phyloP scores from a whole-genome alignment of 352 stramenopile species.

The Globisporangium radiosum region DNA sequence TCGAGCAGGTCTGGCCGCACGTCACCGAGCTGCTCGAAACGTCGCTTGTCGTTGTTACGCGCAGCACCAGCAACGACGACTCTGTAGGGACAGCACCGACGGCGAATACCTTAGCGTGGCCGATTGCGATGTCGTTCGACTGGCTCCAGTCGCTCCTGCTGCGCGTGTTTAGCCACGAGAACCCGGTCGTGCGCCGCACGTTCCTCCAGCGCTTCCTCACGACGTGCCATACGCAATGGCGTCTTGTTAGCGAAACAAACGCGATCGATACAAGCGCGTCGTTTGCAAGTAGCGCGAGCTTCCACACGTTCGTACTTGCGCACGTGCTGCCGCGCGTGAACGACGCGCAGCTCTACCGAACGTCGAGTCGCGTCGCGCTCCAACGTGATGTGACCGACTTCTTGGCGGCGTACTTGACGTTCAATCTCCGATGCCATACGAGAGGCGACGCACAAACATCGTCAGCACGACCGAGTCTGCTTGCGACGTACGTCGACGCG shows the following conservation, averaged over 20 bases:
- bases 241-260: constrained; percentile 3
- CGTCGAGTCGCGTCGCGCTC: constrained; percentile 30
- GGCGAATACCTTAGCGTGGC: constrained; percentile 20
- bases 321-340: constrained; percentile 50
- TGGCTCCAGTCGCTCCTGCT: constrained; percentile 71
- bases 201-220: constrained; percentile 72
- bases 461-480: not conserved
- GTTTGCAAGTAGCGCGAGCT: constrained; percentile 34
- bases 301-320: constrained; percentile 48
- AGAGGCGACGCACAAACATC: not conserved
- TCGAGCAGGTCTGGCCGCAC: constrained; percentile 82
- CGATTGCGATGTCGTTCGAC: constrained; percentile 59
- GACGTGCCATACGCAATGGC: constrained; percentile 22
- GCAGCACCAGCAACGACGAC: not conserved
- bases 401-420: constrained; percentile 29
- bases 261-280: constrained; percentile 18
- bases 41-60: constrained; percentile 22
- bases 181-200: constrained; percentile 62
- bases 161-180: constrained; percentile 71
- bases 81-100: not conserved
- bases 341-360: constrained; percentile 75
- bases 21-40: constrained; percentile 42
- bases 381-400: constrained; percentile 29
- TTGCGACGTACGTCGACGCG: constrained; percentile 23
- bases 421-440: constrained; percentile 12